A percentile compares a stretch with the other conserved stretches of the same genome.
Conservation (phyloP, 225 moss, liverwort and hornwort species). For the Neckera pumila region DNA sequence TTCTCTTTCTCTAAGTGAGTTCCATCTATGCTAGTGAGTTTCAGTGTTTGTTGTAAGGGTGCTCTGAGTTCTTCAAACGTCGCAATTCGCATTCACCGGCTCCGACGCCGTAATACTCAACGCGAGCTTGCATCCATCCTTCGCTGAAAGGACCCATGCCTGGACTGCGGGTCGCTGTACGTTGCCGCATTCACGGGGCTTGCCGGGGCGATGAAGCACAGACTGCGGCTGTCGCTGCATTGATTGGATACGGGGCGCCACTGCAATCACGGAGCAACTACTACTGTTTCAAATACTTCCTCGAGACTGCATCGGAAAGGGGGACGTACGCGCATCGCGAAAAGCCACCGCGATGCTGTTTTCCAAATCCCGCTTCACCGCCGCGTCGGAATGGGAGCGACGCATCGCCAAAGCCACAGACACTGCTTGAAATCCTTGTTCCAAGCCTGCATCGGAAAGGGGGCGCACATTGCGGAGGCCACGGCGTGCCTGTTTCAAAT, state of each 20-base stretch:
- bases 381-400: not conserved
- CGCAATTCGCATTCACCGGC: not conserved
- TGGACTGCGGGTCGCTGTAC: no score
- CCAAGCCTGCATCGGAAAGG: not conserved
- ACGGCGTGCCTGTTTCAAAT: not conserved
- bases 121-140: not conserved
- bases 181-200: not conserved
- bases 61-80: not conserved
- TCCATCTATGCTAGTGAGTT: not conserved
- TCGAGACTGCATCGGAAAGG: not conserved
- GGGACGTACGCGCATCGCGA: not conserved
- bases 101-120: not conserved
- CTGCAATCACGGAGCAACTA: not conserved
- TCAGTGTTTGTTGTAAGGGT: no score
- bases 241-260: not conserved
- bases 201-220: not conserved
- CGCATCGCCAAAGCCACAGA: not conserved
- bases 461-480: not conserved
- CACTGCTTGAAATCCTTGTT: not conserved
- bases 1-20: not conserved
- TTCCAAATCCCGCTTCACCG: not conserved
- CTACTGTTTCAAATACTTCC: no score
- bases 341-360: no score
- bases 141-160: not conserved
- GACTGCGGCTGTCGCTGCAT: not conserved